These are phyloP conservation scores for Aspergillus bridgeri DNA, from an alignment of 495 filamentous ascomycete genomes.

Conservation along the genomic window DNA sequence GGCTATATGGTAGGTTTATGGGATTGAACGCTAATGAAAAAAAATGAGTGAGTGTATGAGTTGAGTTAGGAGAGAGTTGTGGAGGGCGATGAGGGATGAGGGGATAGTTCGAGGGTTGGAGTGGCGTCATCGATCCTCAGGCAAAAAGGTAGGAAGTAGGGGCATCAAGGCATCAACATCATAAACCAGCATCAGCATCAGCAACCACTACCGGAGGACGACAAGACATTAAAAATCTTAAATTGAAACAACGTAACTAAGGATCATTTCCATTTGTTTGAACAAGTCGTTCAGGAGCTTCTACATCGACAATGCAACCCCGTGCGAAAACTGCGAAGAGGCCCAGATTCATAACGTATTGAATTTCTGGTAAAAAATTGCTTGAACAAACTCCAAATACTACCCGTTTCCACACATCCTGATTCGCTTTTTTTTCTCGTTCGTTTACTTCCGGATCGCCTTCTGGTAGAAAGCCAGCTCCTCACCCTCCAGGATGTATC, in stretches of 20 bases:
- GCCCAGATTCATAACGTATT: slow-evolving; percentile 42
- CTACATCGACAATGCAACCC: slow-evolving; percentile 39
- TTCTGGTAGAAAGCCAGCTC: slow-evolving; percentile 99
- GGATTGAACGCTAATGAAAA: not conserved
- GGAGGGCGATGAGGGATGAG: too few relatives aligned
- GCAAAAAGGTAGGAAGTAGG: too few relatives aligned
- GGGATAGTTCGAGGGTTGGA: too few relatives aligned
- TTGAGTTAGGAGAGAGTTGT: too few relatives aligned
- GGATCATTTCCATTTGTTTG: slow-evolving; percentile 34
- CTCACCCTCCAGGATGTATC: slow-evolving; percentile 98
- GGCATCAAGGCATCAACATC: too few relatives aligned
- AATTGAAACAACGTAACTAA: slow-evolving; percentile 20
- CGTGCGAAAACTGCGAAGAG: slow-evolving; percentile 15
- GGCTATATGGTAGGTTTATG: not conserved
- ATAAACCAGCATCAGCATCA: too few relatives aligned
- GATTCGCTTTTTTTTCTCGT: slow-evolving; percentile 38
- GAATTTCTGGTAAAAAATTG: slow-evolving; percentile 34
- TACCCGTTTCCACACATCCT: slow-evolving; percentile 34
- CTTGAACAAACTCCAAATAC: slow-evolving; percentile 43
- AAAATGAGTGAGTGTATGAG: too few relatives aligned
- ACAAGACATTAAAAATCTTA: slow-evolving; percentile 12
- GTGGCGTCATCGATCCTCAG: not conserved
- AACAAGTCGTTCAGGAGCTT: not conserved
- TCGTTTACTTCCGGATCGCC: slow-evolving; percentile 88
- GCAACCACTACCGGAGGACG: too few relatives aligned